phyloP scores from a whole-genome alignment of 306 rosid genomes.

The Acacia confusa region DNA sequence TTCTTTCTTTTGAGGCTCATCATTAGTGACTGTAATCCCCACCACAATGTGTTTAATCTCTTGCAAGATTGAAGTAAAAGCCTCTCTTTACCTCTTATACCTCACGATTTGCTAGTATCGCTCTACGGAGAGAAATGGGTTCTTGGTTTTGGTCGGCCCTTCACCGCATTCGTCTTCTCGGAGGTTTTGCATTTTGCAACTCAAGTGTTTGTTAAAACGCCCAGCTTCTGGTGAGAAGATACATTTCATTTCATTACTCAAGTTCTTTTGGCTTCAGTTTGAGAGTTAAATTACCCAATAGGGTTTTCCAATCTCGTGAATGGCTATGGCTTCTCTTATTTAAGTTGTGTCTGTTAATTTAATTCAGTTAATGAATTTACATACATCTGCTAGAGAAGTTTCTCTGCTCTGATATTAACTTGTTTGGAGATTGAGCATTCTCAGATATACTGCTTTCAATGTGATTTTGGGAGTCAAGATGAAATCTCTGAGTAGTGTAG shows the following conservation, averaged over 20 bases:
- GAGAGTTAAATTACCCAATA: constrained; percentile 27
- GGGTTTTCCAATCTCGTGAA: constrained; percentile 30
- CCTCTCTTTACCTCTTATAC: constrained; percentile 34
- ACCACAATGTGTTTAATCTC: constrained; percentile 20
- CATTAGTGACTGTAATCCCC: constrained; percentile 33
- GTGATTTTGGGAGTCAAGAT: constrained; percentile 55
- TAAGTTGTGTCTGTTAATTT: background rate
- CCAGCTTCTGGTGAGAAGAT: constrained; percentile 28
- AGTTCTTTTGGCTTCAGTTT: constrained; percentile 8
- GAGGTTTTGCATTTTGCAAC: constrained; percentile 36
- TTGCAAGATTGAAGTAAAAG: constrained; percentile 47
- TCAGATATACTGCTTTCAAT: constrained; percentile 38
- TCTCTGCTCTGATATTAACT: constrained; percentile 3
- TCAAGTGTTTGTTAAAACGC: constrained; percentile 32
- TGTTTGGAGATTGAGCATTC: constrained; percentile 13
- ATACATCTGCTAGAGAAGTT: background rate
- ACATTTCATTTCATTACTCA: constrained; percentile 6
- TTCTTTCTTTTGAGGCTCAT: constrained; percentile 29
- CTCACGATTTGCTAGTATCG: constrained; percentile 53
- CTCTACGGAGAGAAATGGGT: constrained; percentile 12
- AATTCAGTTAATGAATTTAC: background rate
- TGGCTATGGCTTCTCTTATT: constrained; percentile 27
- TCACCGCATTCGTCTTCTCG: constrained; percentile 40
- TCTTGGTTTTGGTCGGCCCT: constrained; percentile 23
- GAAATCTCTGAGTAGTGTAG: constrained; percentile 94